Evolutionary conservation across 2,329 filamentous ascomycete genomes (phyloP).

Genomic region (Aspergillus udagawae): DNA sequence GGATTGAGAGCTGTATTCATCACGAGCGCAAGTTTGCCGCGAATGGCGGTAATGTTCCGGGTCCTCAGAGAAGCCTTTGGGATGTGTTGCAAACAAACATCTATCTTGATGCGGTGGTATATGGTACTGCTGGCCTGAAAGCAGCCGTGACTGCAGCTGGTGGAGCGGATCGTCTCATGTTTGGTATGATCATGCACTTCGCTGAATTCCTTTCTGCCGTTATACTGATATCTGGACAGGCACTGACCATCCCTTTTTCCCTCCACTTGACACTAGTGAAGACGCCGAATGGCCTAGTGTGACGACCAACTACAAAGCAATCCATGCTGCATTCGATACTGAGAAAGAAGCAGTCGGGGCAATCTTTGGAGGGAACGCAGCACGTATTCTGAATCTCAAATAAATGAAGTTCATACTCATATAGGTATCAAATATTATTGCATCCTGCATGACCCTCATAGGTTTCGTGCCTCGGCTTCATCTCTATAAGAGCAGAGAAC

Average conservation of each 20-base stretch:
- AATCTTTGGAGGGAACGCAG: constrained; percentile 44
- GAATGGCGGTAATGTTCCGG: constrained; percentile 58
- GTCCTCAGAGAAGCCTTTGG: constrained; percentile 58
- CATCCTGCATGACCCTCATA: neutral
- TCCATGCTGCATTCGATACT: constrained; percentile 32
- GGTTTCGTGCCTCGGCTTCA: neutral
- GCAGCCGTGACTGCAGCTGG: constrained; percentile 71
- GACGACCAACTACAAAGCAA: constrained; percentile 45
- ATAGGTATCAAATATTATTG: neutral
- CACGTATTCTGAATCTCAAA: constrained; percentile 38
- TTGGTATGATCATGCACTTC: constrained; percentile 24
- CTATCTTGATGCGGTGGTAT: constrained; percentile 69
- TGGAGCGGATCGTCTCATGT: constrained; percentile 37
- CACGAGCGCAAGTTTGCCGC: constrained; percentile 74
- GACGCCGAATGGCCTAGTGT: constrained; percentile 44
- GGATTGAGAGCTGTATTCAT: constrained; percentile 80
- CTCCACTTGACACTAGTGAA: constrained; percentile 33
- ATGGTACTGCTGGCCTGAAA: constrained; percentile 56
- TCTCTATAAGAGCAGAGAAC: neutral
- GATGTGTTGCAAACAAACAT: constrained; percentile 69
- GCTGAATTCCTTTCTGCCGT: neutral
- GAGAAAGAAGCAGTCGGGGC: constrained; percentile 29
- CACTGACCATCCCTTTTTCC: constrained; percentile 46
- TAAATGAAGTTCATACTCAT: neutral
- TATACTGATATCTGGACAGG: constrained; percentile 21